A percentile compares a stretch with the other conserved stretches of the same genome.
These are phyloP conservation scores for Solanum chiquidenum DNA, from an alignment of 257 asterid species.

Conservation along the genomic window DNA sequence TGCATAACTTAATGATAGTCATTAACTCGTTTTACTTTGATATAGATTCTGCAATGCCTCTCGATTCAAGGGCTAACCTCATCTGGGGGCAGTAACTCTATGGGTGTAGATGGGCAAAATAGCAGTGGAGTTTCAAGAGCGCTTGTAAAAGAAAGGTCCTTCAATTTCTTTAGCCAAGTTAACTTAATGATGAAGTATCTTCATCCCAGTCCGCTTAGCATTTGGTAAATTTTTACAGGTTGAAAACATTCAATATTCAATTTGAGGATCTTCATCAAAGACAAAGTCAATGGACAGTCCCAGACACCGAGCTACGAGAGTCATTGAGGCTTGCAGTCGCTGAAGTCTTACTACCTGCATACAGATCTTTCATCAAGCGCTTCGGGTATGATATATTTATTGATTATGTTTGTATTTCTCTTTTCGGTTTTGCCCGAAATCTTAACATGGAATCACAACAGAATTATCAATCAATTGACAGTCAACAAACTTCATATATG, in stretches of 20 bases:
- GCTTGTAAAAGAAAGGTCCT: conserved; percentile 74
- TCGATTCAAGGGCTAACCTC: conserved; percentile 82
- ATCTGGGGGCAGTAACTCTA: conserved; percentile 80
- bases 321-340: conserved; percentile 96
- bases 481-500: neutral
- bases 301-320: conserved; percentile 91
- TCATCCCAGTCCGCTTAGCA: neutral
- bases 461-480: neutral
- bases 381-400: conserved; percentile 51
- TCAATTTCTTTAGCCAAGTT: neutral
- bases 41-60: conserved; percentile 70
- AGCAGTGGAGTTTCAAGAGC: conserved; percentile 97
- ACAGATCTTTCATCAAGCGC: conserved; percentile 86
- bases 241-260: conserved; percentile 79
- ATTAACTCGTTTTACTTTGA: neutral
- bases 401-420: neutral
- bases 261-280: conserved; percentile 99
- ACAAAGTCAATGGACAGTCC: conserved; percentile 98
- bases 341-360: conserved; percentile 92
- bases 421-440: neutral
- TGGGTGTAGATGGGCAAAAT: conserved; percentile 70
- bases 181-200: neutral
- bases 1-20: neutral
- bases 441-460: neutral
- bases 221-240: conserved; percentile 28